Base-by-base conservation (phyloP, 352 stramenopile genomes). In the Phytophthora constricta region DNA sequence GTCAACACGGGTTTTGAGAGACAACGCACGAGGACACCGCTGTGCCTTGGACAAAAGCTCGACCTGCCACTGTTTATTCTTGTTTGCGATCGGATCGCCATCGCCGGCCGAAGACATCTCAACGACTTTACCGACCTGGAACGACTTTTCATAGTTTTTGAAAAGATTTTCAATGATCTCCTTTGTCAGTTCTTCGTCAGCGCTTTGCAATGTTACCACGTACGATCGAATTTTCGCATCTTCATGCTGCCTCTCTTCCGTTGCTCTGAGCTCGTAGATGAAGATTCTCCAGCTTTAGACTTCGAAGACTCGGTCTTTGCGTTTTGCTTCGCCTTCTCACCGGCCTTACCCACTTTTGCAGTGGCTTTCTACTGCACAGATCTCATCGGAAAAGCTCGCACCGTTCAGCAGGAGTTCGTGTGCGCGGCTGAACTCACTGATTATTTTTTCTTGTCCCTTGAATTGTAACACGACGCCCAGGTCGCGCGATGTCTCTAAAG, bases 381-480 rank as follows among this genome's bases (percentile, higher is more conserved):
- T 67, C 5, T 71, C 46, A 1, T 68, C 47, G 5, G 70, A 73
- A 55, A 95, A 93, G 55, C 84, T 91, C 45, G 77, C 60, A 3
- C 80, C 81, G 1, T 57, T 56, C 1, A 45, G 4, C 27, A 96
- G 58, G 58, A 93, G 57, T 17, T 72, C 41, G 22, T 89, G 39
- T 20, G 84, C 87, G 9, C 87, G 83, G 62, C 76, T 70, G 41
- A 96, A 63, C 67, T 96, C 86, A 1, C 65, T 37, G 26, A 92
- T 59, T 26, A 96, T 93, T 28, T 59, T 72, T 27, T 86, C 66
- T 43, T 96, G 87, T 11, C 76, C 79, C 33, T 82, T 72, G 28
- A 86, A 84, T 49, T 92, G 74, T 22, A 96, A 62, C 50, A 95
- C 86, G 42, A 81, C 90, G 22, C 89, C 89, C 46, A 97, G 67